phyloP scores from a whole-genome alignment of 1,284 basidiomycete genomes.

The Boletus smithii region DNA sequence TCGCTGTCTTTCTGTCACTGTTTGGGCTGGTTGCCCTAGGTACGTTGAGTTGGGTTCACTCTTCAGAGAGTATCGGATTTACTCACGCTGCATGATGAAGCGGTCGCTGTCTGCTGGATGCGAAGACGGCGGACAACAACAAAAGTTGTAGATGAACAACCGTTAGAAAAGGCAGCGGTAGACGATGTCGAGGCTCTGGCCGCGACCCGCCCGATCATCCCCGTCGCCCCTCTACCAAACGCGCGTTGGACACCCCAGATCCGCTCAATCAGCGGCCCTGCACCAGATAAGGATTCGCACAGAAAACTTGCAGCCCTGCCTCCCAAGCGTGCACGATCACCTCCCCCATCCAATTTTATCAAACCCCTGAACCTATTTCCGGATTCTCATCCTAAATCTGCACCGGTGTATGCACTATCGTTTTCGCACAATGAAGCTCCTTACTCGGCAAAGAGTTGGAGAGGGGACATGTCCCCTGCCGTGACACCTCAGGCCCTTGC shows the following conservation, averaged over 20 bases:
- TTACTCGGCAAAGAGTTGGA: background rate
- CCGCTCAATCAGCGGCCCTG: slow-evolving; percentile 27
- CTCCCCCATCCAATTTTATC: slow-evolving; percentile 12
- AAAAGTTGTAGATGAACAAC: slow-evolving; percentile 4
- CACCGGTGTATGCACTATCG: slow-evolving; percentile 13
- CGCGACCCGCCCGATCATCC: slow-evolving; percentile 17
- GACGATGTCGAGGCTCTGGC: slow-evolving; percentile 22
- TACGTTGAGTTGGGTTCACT: slow-evolving; percentile 12
- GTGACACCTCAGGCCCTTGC: slow-evolving; percentile 29
- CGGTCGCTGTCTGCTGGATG: slow-evolving; percentile 5
- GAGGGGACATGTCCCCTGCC: slow-evolving; percentile 7
- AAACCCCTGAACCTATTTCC: slow-evolving; percentile 6
- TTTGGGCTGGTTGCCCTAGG: slow-evolving; percentile 19
- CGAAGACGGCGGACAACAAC: slow-evolving; percentile 8
- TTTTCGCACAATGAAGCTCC: slow-evolving; percentile 4
- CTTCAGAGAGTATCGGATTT: background rate
- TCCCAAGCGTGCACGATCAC: slow-evolving; percentile 24
- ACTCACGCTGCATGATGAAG: slow-evolving; percentile 12
- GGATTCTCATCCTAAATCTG: slow-evolving; percentile 19
- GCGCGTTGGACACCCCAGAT: slow-evolving; percentile 45
- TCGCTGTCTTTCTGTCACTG: slow-evolving; percentile 16
- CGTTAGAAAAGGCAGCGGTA: slow-evolving; percentile 1
- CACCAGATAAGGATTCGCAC: background rate
- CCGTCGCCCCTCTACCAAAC: slow-evolving; percentile 25
- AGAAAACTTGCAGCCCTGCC: slow-evolving; percentile 1